Conservation (phyloP, 352 stramenopile genomes). For the Pythium brassicae region DNA sequence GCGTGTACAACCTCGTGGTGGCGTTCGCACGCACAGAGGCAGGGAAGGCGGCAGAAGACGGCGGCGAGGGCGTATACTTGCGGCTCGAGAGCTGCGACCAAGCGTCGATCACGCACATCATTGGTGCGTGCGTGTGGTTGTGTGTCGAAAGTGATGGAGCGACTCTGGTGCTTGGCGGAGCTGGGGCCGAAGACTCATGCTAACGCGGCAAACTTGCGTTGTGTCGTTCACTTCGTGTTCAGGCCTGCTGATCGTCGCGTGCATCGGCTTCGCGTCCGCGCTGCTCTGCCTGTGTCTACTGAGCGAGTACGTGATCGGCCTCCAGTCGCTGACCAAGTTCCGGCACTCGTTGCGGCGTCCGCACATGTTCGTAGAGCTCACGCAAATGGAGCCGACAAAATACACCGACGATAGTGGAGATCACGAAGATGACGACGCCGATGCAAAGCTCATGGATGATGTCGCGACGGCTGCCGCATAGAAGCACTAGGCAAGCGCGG, state of each 20-base stretch:
- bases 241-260: conserved; percentile 35
- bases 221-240: background rate
- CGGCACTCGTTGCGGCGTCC: conserved; percentile 20
- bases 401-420: background rate
- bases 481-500: too few relatives aligned
- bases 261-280: conserved; percentile 39
- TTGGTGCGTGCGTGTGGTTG: conserved; percentile 20
- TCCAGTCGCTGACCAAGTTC: conserved; percentile 37
- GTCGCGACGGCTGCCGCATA: too few relatives aligned
- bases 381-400: conserved; percentile 25
- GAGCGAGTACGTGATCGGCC: conserved; percentile 38
- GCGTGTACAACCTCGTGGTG: conserved; percentile 44
- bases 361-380: conserved; percentile 31
- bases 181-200: background rate
- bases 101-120: conserved; percentile 29
- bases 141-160: too few relatives aligned
- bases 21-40: conserved; percentile 18
- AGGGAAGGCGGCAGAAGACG: conserved; percentile 1
- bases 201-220: too few relatives aligned
- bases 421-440: background rate
- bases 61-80: conserved; percentile 15
- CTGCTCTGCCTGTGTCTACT: conserved; percentile 37
- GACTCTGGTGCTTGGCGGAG: background rate
- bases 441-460: too few relatives aligned
- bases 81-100: conserved; percentile 38